Conservation (phyloP, 176 grass and related monocot genomes). For the Zoysia pacifica region DNA sequence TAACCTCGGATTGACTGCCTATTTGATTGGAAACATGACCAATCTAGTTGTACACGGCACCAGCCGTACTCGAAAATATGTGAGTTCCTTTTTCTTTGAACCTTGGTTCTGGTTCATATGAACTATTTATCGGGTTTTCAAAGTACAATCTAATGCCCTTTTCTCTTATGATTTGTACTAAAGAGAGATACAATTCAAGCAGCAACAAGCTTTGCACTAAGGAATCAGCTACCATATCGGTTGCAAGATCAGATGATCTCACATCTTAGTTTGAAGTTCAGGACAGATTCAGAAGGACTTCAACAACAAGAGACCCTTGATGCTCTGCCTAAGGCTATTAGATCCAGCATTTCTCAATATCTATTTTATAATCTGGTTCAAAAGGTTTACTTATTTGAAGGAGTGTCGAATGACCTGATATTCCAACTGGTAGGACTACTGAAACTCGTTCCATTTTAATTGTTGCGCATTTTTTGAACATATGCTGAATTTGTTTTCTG, state of each 20-base stretch:
- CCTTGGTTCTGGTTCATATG: slow-evolving; percentile 18
- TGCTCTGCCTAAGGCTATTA: slow-evolving; percentile 87
- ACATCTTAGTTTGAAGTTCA: slow-evolving; percentile 95
- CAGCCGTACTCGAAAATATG: slow-evolving; percentile 90
- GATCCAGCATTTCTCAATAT: slow-evolving; percentile 95
- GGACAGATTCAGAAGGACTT: slow-evolving; percentile 97
- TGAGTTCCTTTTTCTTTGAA: slow-evolving; percentile 47
- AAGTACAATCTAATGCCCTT: not conserved
- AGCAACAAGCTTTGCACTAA: slow-evolving; percentile 84
- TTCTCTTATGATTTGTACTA: slow-evolving; percentile 23
- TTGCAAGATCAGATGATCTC: slow-evolving; percentile 99
- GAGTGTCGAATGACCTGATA: slow-evolving; percentile 82
- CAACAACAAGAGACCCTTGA: slow-evolving; percentile 97
- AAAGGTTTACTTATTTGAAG: slow-evolving; percentile 73
- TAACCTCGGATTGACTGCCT: slow-evolving; percentile 94
- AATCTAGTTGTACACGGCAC: slow-evolving; percentile 97
- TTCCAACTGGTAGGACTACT: slow-evolving; percentile 77
- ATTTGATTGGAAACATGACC: slow-evolving; percentile 99
- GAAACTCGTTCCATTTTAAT: not conserved
- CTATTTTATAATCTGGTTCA: slow-evolving; percentile 80
- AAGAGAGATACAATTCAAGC: slow-evolving; percentile 98
- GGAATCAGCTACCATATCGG: slow-evolving; percentile 75
- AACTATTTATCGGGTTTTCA: not conserved
- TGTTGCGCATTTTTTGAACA: slow-evolving; percentile 8
- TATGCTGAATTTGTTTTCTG: slow-evolving; percentile 37